Evolutionary conservation across 2,329 filamentous ascomycete genomes (phyloP), one percentile per base, ranked within the genome.

Genomic region (Stromatinia cepivora): DNA sequence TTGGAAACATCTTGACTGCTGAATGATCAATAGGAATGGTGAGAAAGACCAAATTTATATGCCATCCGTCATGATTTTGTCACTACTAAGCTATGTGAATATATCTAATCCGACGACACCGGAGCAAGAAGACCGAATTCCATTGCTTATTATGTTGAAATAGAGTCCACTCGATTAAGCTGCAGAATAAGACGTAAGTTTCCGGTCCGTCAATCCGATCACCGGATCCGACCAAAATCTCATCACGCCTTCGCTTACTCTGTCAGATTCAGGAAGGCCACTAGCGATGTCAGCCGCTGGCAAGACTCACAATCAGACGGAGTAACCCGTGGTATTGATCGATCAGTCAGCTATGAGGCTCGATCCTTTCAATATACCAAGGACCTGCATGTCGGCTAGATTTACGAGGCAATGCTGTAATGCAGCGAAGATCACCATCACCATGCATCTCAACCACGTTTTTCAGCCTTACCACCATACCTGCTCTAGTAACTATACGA

Each of bases 1-100:
- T 64, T 64, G 61, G 46, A 64, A 52, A 52, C 61, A 64, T 64
- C 15, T 42, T 64, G n/a, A 25, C 46, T 64, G 46, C 46, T 64
- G 61, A 52, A 64, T 39, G n/a, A 64, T 39, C 22, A 22, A 52
- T 11, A 52, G 11, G n/a, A 25, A 64, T 64, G 15, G 2, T 39
- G n/a, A 64, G 46, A 52, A 64, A 50, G n/a, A 28, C 9, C 61
- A 64, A 25, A 52, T 50, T 63, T 64, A 52, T 64, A 64, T 64
- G 46, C n/a, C 46, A 28, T 53, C 46, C 42, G 9, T 64, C 61
- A 28, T 52, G 28, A 52, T 42, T 13, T 39, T 28, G 15, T 52
- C 31, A 42, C 46, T 52, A 52, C 46, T 28, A 64, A 52, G 61
- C 34, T 36, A 25, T 64, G 39, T 64, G 31, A 15, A 52, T 22